Evolutionary conservation across 2,329 filamentous ascomycete genomes (phyloP).

Genomic region (Fusarium liriodendri): DNA sequence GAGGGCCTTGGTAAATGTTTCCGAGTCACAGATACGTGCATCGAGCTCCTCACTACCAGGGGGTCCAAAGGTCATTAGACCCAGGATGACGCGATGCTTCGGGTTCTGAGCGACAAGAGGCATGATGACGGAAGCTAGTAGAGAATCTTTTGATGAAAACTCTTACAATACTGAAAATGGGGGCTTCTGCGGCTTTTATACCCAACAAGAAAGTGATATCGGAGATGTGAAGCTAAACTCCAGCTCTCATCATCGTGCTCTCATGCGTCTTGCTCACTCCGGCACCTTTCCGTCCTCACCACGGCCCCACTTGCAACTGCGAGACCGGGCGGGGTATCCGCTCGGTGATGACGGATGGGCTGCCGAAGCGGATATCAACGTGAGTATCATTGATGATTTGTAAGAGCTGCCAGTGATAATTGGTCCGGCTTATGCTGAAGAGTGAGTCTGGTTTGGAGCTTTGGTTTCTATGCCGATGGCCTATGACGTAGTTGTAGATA

Average conservation of each 20-base stretch:
- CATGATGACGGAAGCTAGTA: slow-evolving; percentile 49
- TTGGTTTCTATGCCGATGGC: background rate
- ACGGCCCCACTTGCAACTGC: slow-evolving; percentile 20
- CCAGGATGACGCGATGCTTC: slow-evolving; percentile 80
- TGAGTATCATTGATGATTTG: slow-evolving; percentile 1
- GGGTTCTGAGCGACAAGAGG: slow-evolving; percentile 56
- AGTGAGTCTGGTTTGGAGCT: background rate
- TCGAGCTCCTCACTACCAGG: slow-evolving; percentile 63
- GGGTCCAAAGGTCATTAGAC: slow-evolving; percentile 88
- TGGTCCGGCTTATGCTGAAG: background rate
- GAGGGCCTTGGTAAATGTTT: slow-evolving; percentile 77
- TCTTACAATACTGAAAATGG: background rate
- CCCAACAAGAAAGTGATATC: background rate
- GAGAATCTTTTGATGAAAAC: background rate
- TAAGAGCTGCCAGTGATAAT: background rate
- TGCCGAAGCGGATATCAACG: background rate
- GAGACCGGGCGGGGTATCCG: slow-evolving; percentile 32
- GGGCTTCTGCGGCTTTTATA: slow-evolving; percentile 9
- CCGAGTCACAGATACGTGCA: slow-evolving; percentile 75
- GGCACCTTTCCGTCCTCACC: background rate
- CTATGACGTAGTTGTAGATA: slow-evolving; percentile 24
- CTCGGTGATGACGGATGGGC: slow-evolving; percentile 1
- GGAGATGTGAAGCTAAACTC: slow-evolving; percentile 38
- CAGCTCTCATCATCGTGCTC: slow-evolving; percentile 25
- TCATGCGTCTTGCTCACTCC: background rate